Percentiles rank a stretch among this genome's conserved stretches.
These are phyloP conservation scores for Talaromyces stipitatus DNA, from an alignment of 495 filamentous ascomycete species.

Conservation along the genomic window DNA sequence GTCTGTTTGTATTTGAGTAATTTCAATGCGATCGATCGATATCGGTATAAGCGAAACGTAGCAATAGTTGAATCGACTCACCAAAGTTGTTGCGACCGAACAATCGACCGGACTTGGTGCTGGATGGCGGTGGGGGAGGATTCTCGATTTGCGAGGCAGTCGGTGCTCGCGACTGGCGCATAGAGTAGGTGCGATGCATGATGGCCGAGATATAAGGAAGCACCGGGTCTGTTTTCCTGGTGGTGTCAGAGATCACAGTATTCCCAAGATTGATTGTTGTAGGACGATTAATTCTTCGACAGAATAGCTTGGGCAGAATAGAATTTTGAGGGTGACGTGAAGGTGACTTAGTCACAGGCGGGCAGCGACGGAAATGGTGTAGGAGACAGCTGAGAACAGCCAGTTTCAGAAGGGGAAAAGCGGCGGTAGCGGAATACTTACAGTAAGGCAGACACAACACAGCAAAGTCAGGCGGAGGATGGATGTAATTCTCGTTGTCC, in stretches of 20 bases:
- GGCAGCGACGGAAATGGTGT: constrained; percentile 11
- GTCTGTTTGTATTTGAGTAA: neutral
- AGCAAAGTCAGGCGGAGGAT: too few species aligned
- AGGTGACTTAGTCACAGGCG: constrained; percentile 16
- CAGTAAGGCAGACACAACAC: neutral
- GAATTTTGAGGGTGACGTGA: neutral
- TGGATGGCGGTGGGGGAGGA: constrained; percentile 84
- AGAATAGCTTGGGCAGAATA: neutral
- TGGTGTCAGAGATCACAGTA: neutral
- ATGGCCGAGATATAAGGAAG: constrained; percentile 6
- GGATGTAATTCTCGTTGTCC: too few species aligned
- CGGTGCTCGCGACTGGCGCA: constrained; percentile 92
- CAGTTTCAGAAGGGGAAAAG: neutral
- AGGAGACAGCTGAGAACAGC: constrained; percentile 9
- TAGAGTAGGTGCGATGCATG: constrained; percentile 98
- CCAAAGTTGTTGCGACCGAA: constrained; percentile 82
- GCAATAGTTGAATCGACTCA: constrained; percentile 35
- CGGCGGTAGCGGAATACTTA: neutral
- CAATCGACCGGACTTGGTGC: constrained; percentile 80
- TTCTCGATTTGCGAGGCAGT: constrained; percentile 87
- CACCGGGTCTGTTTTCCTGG: neutral
- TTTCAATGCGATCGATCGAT: neutral
- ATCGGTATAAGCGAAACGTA: neutral
- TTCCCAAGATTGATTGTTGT: neutral
- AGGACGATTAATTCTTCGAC: too few species aligned